Evolutionary conservation across 768 basidiomycete genomes (phyloP).

Genomic region (Pulveroboletus sp.): DNA sequence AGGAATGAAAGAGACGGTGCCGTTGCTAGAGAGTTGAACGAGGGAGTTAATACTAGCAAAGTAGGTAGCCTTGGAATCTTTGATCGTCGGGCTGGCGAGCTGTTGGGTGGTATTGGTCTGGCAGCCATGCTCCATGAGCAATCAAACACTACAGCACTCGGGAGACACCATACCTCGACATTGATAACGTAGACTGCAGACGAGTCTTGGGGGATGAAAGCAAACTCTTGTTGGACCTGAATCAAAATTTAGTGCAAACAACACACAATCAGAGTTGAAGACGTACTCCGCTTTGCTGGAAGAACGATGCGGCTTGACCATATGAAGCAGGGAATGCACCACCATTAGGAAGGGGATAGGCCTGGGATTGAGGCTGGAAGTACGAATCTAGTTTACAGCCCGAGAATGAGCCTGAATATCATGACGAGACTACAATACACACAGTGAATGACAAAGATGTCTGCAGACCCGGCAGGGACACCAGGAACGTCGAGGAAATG

Average conservation of each 20-base stretch:
- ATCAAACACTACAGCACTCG: not conserved
- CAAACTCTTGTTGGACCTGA: constrained; percentile 69
- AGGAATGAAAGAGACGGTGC: constrained; percentile 56
- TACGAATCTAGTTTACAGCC: constrained; percentile 49
- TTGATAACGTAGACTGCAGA: constrained; percentile 70
- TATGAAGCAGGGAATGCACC: constrained; percentile 59
- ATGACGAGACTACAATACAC: constrained; percentile 23
- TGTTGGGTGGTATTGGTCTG: constrained; percentile 62
- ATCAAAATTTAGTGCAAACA: not conserved
- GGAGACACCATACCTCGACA: constrained; percentile 43
- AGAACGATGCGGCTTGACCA: constrained; percentile 69
- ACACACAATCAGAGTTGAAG: not conserved
- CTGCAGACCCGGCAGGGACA: constrained; percentile 59
- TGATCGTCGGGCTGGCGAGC: constrained; percentile 53
- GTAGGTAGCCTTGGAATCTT: constrained; percentile 59
- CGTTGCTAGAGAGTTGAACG: constrained; percentile 62
- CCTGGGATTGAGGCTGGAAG: constrained; percentile 69
- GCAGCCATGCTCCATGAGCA: constrained; percentile 2
- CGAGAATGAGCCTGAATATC: not conserved
- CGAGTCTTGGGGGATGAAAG: constrained; percentile 72
- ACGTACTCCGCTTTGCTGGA: constrained; percentile 49
- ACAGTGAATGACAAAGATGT: constrained; percentile 90
- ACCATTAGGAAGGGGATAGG: constrained; percentile 45
- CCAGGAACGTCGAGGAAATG: constrained; percentile 75
- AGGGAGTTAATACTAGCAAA: constrained; percentile 57